Evolutionary conservation across 495 filamentous ascomycete genomes (phyloP), one percentile per base, ranked within the genome.

Genomic region (Aspergillus coremiiformis): DNA sequence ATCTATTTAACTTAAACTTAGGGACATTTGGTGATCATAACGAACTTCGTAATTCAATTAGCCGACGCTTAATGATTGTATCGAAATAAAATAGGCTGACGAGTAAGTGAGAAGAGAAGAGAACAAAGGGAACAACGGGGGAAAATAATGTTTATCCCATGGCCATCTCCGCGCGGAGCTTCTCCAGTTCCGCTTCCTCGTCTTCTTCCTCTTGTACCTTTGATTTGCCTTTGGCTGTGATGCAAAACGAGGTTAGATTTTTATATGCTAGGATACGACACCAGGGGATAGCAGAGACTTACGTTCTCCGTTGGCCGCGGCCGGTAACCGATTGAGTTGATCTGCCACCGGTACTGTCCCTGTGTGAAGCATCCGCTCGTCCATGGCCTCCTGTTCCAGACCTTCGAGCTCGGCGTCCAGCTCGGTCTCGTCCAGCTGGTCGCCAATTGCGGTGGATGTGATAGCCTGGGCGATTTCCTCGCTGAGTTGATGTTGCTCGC

Each of bases 101-200:
- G n/a, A n/a, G n/a, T n/a, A 27, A 4, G 24, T 27, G 43, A 32
- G 12, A 48, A 8, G 41, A 44, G 47, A 24, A 21, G 27, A 47
- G 22, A 11, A 26, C 32, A 47, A 30, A 47, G 32, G 6, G 12
- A 41, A 22, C 14, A 10, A 47, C 37, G 33, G 49, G 45, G 27
- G 42, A 46, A 39, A 43, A 35, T 2, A 30, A 22, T 12, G 23
- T 42, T 33, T 43, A 61, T 64, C 66, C 61, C 85, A 96, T 95
- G 51, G 91, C 90, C 93, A 98, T 98, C 72, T 96, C 93, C 35
- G 89, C 92, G 69, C 92, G 90, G 60, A 98, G 68, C 70, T 93
- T 96, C 66, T 84, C 81, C 62, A 99, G 76, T 72, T 99, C 94
- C 58, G 84, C 92, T 66, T 96, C 93, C 63, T 96, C 91, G 81